phyloP scores from a whole-genome alignment of 1,284 basidiomycete species.

The Ustilago loliicola region DNA sequence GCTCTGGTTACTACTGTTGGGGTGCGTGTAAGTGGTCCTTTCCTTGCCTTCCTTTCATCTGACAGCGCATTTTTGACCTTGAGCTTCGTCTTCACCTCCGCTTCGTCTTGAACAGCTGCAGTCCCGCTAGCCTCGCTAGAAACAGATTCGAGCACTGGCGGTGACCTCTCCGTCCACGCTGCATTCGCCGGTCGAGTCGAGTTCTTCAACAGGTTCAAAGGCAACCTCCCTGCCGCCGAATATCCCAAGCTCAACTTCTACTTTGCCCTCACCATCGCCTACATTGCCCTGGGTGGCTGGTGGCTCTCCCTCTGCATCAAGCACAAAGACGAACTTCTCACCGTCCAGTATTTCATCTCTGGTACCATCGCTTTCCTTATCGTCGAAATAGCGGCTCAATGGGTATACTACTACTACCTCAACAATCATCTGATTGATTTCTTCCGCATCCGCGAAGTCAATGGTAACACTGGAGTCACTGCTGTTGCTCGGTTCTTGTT shows the following conservation, averaged over 20 bases:
- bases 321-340: slow-evolving; percentile 78
- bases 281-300: slow-evolving; percentile 77
- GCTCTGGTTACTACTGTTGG: slow-evolving; percentile 95
- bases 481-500: slow-evolving; percentile 60
- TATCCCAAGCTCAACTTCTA: slow-evolving; percentile 99
- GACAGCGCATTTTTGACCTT: background rate
- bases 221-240: slow-evolving; percentile 89
- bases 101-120: slow-evolving; percentile 75
- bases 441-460: slow-evolving; percentile 54
- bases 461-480: slow-evolving; percentile 53
- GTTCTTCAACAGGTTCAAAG: slow-evolving; percentile 90
- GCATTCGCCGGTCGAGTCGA: slow-evolving; percentile 83
- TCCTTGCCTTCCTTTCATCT: background rate
- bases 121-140: slow-evolving; percentile 82
- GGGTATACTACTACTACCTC: slow-evolving; percentile 62
- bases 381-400: slow-evolving; percentile 87
- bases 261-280: slow-evolving; percentile 83
- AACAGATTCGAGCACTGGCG: slow-evolving; percentile 8
- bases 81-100: background rate
- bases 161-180: slow-evolving; percentile 74
- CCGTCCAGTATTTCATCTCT: slow-evolving; percentile 88
- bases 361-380: slow-evolving; percentile 87
- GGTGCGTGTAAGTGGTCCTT: slow-evolving; percentile 74
- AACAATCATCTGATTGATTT: slow-evolving; percentile 65
- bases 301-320: slow-evolving; percentile 90